A percentile compares a stretch with the other conserved stretches of the same genome.
phyloP scores from a whole-genome alignment of 371 early-diverging fungal species.

The Mucor velutinosus region DNA sequence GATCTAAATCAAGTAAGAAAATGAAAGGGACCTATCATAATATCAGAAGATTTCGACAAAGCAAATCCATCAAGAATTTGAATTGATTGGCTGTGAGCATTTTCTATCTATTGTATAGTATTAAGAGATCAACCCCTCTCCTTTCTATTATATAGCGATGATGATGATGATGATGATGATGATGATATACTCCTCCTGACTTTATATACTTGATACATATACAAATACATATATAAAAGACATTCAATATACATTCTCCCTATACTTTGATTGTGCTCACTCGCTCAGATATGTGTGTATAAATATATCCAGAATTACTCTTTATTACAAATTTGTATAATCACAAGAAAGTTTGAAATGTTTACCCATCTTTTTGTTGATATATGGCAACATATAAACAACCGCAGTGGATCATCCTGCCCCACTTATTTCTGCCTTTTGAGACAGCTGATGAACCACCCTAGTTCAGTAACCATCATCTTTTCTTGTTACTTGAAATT shows the following conservation, averaged over 20 bases:
- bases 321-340: not conserved
- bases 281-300: not conserved
- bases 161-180: not conserved
- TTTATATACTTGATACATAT: not conserved
- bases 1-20: conserved; percentile 17
- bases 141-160: too few relatives aligned
- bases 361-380: not conserved
- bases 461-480: not conserved
- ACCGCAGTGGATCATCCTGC: not conserved
- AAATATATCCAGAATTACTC: not conserved
- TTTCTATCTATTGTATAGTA: not conserved
- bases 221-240: not conserved
- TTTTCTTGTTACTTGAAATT: not conserved
- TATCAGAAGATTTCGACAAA: conserved; percentile 9
- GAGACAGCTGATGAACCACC: not conserved
- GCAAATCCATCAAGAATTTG: not conserved
- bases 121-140: not conserved
- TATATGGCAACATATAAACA: not conserved
- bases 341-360: not conserved
- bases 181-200: not conserved
- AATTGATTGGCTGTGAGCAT: conserved; percentile 9
- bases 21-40: conserved; percentile 9
- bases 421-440: not conserved
- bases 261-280: too few relatives aligned
- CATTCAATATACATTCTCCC: not conserved